These are phyloP conservation scores for Periconia sp. DNA, from an alignment of 2,329 filamentous ascomycete species.

Conservation along the genomic window DNA sequence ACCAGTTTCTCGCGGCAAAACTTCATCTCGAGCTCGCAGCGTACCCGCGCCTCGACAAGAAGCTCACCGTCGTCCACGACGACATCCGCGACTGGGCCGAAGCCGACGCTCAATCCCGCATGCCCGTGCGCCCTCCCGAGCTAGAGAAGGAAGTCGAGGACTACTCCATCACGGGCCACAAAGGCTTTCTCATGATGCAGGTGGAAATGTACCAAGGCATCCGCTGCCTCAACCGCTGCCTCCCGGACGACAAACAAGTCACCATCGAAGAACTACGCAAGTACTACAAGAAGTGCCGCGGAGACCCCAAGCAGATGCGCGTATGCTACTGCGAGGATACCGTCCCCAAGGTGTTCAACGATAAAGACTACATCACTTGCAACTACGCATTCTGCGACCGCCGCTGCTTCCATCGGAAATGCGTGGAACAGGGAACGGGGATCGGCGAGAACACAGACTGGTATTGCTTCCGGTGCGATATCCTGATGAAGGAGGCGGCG, in stretches of 20 bases:
- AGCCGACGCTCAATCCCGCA: background rate
- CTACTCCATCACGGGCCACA: slow-evolving; percentile 5
- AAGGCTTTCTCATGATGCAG: slow-evolving; percentile 20
- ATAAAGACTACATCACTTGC: slow-evolving; percentile 15
- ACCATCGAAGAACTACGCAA: slow-evolving; percentile 10
- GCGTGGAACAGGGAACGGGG: slow-evolving; percentile 18
- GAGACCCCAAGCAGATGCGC: background rate
- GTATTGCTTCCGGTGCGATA: slow-evolving; percentile 27
- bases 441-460: slow-evolving; percentile 22
- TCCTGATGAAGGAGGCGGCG: slow-evolving; percentile 16
- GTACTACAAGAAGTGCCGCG: background rate
- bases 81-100: slow-evolving; percentile 18
- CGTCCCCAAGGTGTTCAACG: background rate
- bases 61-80: slow-evolving; percentile 27
- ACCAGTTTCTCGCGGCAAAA: slow-evolving; percentile 19
- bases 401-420: slow-evolving; percentile 24
- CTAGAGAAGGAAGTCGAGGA: background rate
- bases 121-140: background rate
- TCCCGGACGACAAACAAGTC: background rate
- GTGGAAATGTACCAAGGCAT: slow-evolving; percentile 3
- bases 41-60: slow-evolving; percentile 15
- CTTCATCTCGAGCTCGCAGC: slow-evolving; percentile 19
- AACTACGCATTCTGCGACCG: slow-evolving; percentile 17
- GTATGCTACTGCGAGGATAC: slow-evolving; percentile 24
- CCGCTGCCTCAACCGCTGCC: background rate